These are phyloP conservation scores for Epichloe amarillans DNA, from an alignment of 2,329 filamentous ascomycete genomes.

Conservation along the genomic window DNA sequence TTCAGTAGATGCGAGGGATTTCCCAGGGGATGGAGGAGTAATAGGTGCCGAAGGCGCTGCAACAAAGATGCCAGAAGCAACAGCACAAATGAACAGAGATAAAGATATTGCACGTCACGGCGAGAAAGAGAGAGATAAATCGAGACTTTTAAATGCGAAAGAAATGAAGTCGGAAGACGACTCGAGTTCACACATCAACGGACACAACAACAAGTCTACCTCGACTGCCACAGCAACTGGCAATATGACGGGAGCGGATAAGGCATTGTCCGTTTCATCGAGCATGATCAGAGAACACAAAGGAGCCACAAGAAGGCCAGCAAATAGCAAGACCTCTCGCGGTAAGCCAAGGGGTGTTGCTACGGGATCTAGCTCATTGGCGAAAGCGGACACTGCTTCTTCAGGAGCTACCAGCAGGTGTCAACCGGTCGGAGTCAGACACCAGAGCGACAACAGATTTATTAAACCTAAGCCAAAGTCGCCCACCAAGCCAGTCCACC, in stretches of 20 bases:
- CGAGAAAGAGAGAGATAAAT: not conserved
- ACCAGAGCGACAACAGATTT: slow-evolving; percentile 27
- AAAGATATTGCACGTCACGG: not conserved
- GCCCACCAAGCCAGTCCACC: slow-evolving; percentile 52
- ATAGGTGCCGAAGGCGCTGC: not conserved
- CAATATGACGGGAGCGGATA: not conserved
- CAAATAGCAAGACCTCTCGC: not conserved
- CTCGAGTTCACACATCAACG: not conserved
- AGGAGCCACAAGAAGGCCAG: not conserved
- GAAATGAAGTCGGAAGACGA: not conserved
- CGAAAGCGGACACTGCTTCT: slow-evolving; percentile 17
- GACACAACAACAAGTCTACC: not conserved
- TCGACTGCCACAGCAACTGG: not conserved
- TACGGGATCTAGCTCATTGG: not conserved
- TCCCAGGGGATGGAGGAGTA: not conserved
- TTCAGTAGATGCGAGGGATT: not conserved
- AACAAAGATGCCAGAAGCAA: not conserved
- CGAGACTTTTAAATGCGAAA: not conserved
- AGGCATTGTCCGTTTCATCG: not conserved
- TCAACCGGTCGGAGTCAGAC: slow-evolving; percentile 25
- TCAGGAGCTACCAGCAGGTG: slow-evolving; percentile 29
- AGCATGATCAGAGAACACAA: not conserved
- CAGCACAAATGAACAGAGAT: not conserved
- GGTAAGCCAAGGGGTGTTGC: slow-evolving; percentile 6
- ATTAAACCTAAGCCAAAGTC: slow-evolving; percentile 52